phyloP scores from a whole-genome alignment of 148 eudicot species.

The Rhododendron williamsianum region DNA sequence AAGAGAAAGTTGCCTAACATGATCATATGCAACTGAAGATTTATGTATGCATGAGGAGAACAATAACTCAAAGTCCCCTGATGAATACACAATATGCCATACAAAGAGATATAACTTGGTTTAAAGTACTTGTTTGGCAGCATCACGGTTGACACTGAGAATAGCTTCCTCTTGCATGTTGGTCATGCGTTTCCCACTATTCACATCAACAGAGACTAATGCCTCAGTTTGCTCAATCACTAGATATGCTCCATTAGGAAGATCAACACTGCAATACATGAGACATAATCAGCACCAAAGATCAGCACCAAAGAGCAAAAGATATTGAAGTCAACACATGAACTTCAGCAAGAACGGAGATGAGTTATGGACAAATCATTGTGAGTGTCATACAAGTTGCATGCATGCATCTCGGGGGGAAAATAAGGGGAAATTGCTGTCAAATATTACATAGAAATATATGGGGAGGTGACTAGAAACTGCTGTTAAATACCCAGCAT shows the following conservation, averaged over 20 bases:
- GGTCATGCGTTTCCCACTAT: slow-evolving; percentile 69
- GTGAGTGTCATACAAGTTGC: neutral
- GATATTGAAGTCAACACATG: neutral
- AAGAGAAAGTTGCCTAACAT: neutral
- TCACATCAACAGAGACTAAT: slow-evolving; percentile 88
- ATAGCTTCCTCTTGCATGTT: slow-evolving; percentile 80
- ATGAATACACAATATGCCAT: neutral
- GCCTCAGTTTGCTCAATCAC: slow-evolving; percentile 99
- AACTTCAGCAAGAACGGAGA: neutral
- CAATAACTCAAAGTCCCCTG: neutral
- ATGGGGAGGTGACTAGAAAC: neutral
- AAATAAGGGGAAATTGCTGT: neutral
- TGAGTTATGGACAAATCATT: neutral
- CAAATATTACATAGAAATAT: neutral
- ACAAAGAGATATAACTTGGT: neutral
- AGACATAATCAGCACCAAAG: slow-evolving; percentile 22
- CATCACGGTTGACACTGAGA: slow-evolving; percentile 91
- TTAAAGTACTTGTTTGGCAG: slow-evolving; percentile 81
- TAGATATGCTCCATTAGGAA: slow-evolving; percentile 82
- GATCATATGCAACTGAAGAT: neutral
- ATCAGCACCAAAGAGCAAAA: slow-evolving; percentile 16
- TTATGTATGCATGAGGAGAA: neutral
- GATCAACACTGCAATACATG: slow-evolving; percentile 53
- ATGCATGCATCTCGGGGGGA: neutral
- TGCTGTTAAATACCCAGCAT: neutral